Percentiles rank a stretch among this genome's conserved stretches.
Conservation (phyloP, 2,329 filamentous ascomycete species). For the Plenodomus tracheiphilus region DNA sequence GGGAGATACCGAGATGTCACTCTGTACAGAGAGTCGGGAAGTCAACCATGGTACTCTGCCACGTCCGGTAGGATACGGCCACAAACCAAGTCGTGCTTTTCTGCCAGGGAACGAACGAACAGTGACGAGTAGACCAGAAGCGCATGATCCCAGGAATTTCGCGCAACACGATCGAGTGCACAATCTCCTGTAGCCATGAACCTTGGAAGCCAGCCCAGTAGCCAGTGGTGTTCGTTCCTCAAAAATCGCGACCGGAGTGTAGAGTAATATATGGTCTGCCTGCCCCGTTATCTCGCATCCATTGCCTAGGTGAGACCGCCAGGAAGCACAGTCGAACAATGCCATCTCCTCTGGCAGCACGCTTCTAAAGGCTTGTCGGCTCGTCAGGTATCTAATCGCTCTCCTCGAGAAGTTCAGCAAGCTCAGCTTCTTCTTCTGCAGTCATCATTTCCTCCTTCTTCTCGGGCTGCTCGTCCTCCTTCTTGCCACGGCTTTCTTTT, state of each 20-base stretch:
- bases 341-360: slow-evolving; percentile 20
- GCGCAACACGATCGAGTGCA: neutral
- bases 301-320: slow-evolving; percentile 27
- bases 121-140: neutral
- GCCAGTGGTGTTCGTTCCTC: slow-evolving; percentile 16
- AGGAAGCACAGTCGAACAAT: slow-evolving; percentile 24
- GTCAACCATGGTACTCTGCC: slow-evolving; percentile 25
- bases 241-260: slow-evolving; percentile 15
- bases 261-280: slow-evolving; percentile 23
- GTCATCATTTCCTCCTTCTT: slow-evolving; percentile 66
- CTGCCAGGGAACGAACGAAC: neutral
- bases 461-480: slow-evolving; percentile 48
- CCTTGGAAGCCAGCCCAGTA: slow-evolving; percentile 9
- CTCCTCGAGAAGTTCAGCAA: slow-evolving; percentile 88
- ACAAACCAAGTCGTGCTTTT: slow-evolving; percentile 1
- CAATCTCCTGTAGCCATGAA: slow-evolving; percentile 6
- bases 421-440: slow-evolving; percentile 87
- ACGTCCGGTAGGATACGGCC: slow-evolving; percentile 13
- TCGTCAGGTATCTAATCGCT: slow-evolving; percentile 53
- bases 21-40: slow-evolving; percentile 22
- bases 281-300: slow-evolving; percentile 24
- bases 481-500: slow-evolving; percentile 52
- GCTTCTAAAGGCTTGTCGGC: slow-evolving; percentile 22
- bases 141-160: neutral
- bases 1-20: slow-evolving; percentile 28